Evolutionary conservation across 148 eudicot species (phyloP), one percentile per base, ranked within the genome.

Genomic region (Silene latifolia): DNA sequence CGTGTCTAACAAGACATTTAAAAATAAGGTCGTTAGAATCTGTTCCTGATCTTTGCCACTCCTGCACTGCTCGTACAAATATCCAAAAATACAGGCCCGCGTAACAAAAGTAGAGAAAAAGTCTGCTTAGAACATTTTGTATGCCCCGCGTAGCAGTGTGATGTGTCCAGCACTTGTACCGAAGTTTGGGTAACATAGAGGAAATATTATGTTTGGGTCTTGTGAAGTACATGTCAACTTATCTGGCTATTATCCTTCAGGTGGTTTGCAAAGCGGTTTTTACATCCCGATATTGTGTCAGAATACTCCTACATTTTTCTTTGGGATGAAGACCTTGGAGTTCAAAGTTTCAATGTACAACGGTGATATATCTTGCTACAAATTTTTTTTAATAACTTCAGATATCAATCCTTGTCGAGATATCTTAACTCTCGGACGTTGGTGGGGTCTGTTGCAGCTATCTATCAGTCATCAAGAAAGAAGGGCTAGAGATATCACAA

Each of bases 201-300:
- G n/a, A n/a, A n/a, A n/a, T n/a, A 27, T 27, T 27, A 35, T 35
- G 42, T 35, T 2, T 35, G 42, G 42, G 42, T 35, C 0, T 35
- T 35, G 42, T 35, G 0, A 35, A 47, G 24, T 67, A 35, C 61
- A 5, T 47, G 7, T 15, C 39, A 73, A 24, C 42, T 60, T n/a
- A 35, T 57, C 8, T 72, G 56, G 29, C 17, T 70, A 17, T 51
- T 51, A 44, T 56, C 8, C 29, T 42, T 74, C 82, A 89, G 93
- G 93, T 89, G 93, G 93, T 89, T 89, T 75, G 93, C 93, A 42
- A 89, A 89, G 76, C 86, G 93, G 72, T 89, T 87, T 82, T 82
- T 89, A 64, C 93, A 89, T 83, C 93, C 93, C 48, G 89, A 87
- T 84, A 78, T 89, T 46, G 85, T 89, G 25, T 76, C 90, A 61